Base-by-base conservation (phyloP, 805 yeast species). In the Wickerhamomyces pijperi region DNA sequence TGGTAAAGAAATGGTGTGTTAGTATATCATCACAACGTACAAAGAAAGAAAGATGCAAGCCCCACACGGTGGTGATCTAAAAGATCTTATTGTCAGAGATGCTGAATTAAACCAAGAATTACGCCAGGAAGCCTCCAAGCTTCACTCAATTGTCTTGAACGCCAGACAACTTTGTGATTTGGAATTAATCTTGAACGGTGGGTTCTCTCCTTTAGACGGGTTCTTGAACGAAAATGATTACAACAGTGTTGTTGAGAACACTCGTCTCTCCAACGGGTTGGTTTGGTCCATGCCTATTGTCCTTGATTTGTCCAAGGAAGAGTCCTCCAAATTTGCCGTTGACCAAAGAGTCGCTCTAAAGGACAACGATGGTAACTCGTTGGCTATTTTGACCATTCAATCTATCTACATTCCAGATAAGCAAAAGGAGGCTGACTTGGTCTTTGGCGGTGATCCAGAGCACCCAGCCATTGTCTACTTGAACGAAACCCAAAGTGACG, bases 391-490 rank as follows among this genome's bases (percentile, higher is more conserved):
- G 55, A 81, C 94, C 11, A 67, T 88, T 19, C 76, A 70, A 42
- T 92, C 87, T 46, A 73, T 84, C 28, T 88, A 82, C 68, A 68
- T 68, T 51, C 96, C 95, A 49, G 70, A 88, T 62, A 90, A 90
- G 68, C 54, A 64, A 41, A 57, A 58, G 16, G 97, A 88, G 67
- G 96, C 96, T 39, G 61, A 74, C 48, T 72, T 79, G 56, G 97
- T 87, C 21, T 90, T 86, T 65, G 78, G 97, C 59, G 97, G 97
- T 45, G 97, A 90, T 60, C 88, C 94, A 35, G 97, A 90, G 60
- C 97, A 88, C 63, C 97, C 97, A 17, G 97, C 97, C 12, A 69
- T 83, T 53, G 70, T 68, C 52, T 88, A 83, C 63, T 68, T 88
- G 50, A 56, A 61, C 54, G 77, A 82, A 45, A 67, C 70, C 38